phyloP scores from a whole-genome alignment of 768 basidiomycete species.

The Pleurotus djamor region DNA sequence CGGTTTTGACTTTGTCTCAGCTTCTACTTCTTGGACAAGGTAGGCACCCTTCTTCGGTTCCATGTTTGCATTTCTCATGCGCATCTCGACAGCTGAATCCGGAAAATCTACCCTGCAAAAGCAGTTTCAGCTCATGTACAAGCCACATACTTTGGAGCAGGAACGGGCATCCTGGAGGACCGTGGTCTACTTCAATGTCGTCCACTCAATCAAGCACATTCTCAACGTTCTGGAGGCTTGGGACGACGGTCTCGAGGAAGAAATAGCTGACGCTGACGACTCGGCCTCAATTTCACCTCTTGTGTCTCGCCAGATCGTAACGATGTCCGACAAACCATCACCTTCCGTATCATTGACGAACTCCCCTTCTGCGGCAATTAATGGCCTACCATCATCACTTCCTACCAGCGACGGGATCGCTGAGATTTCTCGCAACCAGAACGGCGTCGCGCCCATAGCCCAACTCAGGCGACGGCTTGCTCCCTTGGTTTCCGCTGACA shows the following conservation, averaged over 20 bases:
- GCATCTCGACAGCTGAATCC: conserved; percentile 49
- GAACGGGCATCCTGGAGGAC: conserved; percentile 74
- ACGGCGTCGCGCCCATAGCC: conserved; percentile 40
- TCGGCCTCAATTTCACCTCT: conserved; percentile 19
- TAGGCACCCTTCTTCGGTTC: background rate
- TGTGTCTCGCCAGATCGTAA: conserved; percentile 26
- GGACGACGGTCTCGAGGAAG: conserved; percentile 60
- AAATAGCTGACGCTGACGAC: conserved; percentile 28
- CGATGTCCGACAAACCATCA: conserved; percentile 30
- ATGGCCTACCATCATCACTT: conserved; percentile 15
- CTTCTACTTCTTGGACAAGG: conserved; percentile 69
- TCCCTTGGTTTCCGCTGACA: conserved; percentile 59
- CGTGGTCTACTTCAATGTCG: conserved; percentile 75
- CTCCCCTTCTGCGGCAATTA: conserved; percentile 13
- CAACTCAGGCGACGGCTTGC: conserved; percentile 58
- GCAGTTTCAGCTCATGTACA: conserved; percentile 82
- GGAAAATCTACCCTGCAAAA: conserved; percentile 79
- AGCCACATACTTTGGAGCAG: conserved; percentile 63
- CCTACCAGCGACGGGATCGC: conserved; percentile 14
- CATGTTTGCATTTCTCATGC: background rate
- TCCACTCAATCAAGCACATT: conserved; percentile 69
- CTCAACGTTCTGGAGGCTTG: conserved; percentile 59
- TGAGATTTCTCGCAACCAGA: conserved; percentile 22
- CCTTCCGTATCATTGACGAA: conserved; percentile 36
- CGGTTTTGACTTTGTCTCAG: conserved; percentile 26